A percentile compares a stretch with the other conserved stretches of the same genome.
phyloP scores from a whole-genome alignment of 2,329 filamentous ascomycete genomes.

The Westerdykella aurantiaca region DNA sequence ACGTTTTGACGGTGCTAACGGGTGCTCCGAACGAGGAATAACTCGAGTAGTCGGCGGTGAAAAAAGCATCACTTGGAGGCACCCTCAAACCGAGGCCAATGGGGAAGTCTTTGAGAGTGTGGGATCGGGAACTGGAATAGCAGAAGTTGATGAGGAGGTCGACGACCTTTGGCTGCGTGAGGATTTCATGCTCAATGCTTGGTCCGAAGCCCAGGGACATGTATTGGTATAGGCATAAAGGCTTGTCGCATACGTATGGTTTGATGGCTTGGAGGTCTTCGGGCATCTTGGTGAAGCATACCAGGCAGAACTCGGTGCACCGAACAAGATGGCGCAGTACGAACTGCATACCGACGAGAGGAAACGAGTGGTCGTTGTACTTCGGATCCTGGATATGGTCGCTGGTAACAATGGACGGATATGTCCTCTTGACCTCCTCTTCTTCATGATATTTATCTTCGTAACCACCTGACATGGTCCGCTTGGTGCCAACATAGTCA shows the following conservation, averaged over 20 bases:
- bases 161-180: slow-evolving; percentile 72
- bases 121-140: slow-evolving; percentile 51
- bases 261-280: slow-evolving; percentile 64
- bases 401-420: slow-evolving; percentile 43
- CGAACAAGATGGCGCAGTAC: slow-evolving; percentile 68
- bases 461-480: slow-evolving; percentile 23
- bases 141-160: slow-evolving; percentile 81
- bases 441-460: slow-evolving; percentile 38
- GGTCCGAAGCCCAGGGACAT: slow-evolving; percentile 80
- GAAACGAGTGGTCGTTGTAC: slow-evolving; percentile 45
- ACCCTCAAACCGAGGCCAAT: slow-evolving; percentile 52
- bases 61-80: slow-evolving; percentile 33
- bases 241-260: slow-evolving; percentile 66
- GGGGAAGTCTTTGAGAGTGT: slow-evolving; percentile 50
- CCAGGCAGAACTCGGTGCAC: slow-evolving; percentile 81
- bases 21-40: too few relatives aligned
- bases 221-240: slow-evolving; percentile 81
- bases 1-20: too few relatives aligned
- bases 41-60: slow-evolving; percentile 10
- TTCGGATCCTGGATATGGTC: slow-evolving; percentile 45
- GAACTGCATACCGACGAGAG: slow-evolving; percentile 64
- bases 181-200: slow-evolving; percentile 77
- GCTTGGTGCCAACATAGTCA: slow-evolving; percentile 38
- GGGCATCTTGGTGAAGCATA: slow-evolving; percentile 67
- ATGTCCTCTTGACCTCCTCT: slow-evolving; percentile 27